Percentiles rank a stretch among this genome's conserved stretches.
These are phyloP conservation scores for Pseudozyma tsukubaensis DNA, from an alignment of 1,284 basidiomycete genomes.

Conservation along the genomic window DNA sequence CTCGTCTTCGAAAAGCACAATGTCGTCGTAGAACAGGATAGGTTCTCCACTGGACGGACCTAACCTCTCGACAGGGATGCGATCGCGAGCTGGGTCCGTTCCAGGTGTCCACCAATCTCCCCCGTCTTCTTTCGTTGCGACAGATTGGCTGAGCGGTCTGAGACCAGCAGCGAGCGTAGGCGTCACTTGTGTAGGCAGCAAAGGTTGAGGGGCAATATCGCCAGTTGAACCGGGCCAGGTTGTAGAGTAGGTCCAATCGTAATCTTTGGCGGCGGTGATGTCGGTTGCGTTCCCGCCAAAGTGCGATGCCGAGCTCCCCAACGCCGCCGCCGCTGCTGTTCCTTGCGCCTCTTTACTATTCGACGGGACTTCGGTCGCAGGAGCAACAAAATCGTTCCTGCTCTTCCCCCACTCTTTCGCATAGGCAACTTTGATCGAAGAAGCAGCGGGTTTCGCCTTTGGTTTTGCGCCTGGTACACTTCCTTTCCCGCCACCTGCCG, in stretches of 20 bases:
- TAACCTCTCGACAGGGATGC: constrained; percentile 64
- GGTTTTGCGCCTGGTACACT: constrained; percentile 39
- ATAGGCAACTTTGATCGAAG: constrained; percentile 88
- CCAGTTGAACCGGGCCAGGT: constrained; percentile 79
- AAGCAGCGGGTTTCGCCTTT: constrained; percentile 25
- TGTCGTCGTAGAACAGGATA: constrained; percentile 67
- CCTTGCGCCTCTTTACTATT: not conserved
- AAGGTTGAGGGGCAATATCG: constrained; percentile 13
- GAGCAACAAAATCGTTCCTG: constrained; percentile 72
- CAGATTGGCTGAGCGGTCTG: not conserved
- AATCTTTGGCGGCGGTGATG: constrained; percentile 70
- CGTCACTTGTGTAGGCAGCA: constrained; percentile 6
- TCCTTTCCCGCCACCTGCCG: constrained; percentile 2
- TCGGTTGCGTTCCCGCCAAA: constrained; percentile 43
- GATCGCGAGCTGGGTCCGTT: constrained; percentile 56
- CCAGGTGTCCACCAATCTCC: constrained; percentile 41
- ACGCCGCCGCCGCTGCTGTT: too few relatives aligned
- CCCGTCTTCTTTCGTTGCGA: not conserved
- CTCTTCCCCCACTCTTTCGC: constrained; percentile 92
- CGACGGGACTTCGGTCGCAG: not conserved
- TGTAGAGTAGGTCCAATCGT: constrained; percentile 98
- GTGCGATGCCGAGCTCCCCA: too few relatives aligned
- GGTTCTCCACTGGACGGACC: constrained; percentile 62
- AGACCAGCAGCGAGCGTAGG: not conserved
- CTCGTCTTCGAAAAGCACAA: constrained; percentile 67